Conservation (phyloP, 345 rosid species). For the Citrus sinensis region DVS_A1.0 CM039169.1:29524501-29525000, state of each 20-base stretch:
- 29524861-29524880: slow-evolving; percentile 5
- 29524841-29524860: neutral
- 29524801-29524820: slow-evolving; percentile 82
- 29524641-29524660: neutral
- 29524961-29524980: neutral
- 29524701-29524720: neutral
- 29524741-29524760: neutral
- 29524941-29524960: neutral
- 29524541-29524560: too few relatives aligned
- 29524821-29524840: slow-evolving; percentile 42
- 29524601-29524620: neutral
- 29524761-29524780: slow-evolving; percentile 85
- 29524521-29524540: too few relatives aligned
- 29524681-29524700: neutral
- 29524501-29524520: neutral
- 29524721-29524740: neutral
- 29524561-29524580: neutral
- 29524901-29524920: neutral
- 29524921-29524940: neutral
- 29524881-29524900: neutral
- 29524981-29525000: neutral
- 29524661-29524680: neutral
- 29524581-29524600: neutral
- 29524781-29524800: slow-evolving; percentile 69
- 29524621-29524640: neutral